Evolutionary conservation across 1,139 yeast species (phyloP).

Genomic region (Yamadazyma pseudoaaseri): DNA sequence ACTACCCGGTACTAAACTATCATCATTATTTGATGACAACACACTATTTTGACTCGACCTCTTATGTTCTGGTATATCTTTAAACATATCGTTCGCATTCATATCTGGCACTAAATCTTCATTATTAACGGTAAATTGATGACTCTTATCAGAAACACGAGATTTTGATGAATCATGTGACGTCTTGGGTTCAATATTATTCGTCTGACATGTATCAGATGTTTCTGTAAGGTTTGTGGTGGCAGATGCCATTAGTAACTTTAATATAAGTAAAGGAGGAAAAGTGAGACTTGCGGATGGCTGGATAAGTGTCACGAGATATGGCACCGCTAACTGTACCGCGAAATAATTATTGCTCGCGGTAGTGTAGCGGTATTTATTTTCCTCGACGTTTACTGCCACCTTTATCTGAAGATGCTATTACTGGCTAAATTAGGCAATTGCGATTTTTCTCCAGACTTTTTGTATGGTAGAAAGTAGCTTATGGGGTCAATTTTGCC

Average conservation of each 20-base stretch:
- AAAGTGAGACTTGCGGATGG: constrained; percentile 2
- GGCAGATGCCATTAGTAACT: background rate
- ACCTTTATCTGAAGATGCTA: background rate
- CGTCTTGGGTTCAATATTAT: background rate
- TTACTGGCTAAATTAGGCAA: constrained; percentile 2
- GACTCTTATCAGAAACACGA: background rate
- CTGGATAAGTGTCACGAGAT: background rate
- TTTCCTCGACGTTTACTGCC: too few species aligned
- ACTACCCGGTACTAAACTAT: constrained; percentile 3
- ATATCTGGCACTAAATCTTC: constrained; percentile 4
- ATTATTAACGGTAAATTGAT: background rate
- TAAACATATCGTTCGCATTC: constrained; percentile 2
- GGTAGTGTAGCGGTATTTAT: too few species aligned
- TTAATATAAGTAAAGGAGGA: constrained; percentile 1
- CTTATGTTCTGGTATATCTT: background rate
- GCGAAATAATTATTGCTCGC: too few species aligned
- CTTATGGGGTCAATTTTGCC: too few species aligned
- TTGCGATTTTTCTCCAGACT: constrained; percentile 6
- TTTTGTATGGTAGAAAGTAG: background rate
- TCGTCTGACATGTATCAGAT: too few species aligned
- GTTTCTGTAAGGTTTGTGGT: background rate
- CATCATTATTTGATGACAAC: background rate
- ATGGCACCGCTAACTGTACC: background rate
- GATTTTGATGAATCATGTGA: background rate
- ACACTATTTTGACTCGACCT: background rate